Evolutionary conservation across 2,329 filamentous ascomycete genomes (phyloP).

Genomic region (Penicillium glabrum): DNA sequence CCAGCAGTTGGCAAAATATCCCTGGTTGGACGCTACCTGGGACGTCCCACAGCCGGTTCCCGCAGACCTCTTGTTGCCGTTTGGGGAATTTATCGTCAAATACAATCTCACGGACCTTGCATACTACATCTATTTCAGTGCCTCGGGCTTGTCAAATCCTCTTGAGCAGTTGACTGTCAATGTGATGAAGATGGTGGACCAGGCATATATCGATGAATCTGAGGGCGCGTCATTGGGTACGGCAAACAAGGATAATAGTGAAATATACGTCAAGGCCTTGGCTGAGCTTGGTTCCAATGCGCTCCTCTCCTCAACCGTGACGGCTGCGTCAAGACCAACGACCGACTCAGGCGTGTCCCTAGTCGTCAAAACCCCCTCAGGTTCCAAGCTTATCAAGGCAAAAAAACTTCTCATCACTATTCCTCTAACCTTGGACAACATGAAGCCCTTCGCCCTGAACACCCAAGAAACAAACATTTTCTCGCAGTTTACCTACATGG

Average conservation of each 20-base stretch:
- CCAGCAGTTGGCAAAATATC: slow-evolving; percentile 14
- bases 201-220: neutral
- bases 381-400: slow-evolving; percentile 34
- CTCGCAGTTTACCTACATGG: slow-evolving; percentile 30
- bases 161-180: neutral
- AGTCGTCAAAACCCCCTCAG: slow-evolving; percentile 30
- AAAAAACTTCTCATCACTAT: slow-evolving; percentile 43
- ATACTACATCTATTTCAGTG: slow-evolving; percentile 4
- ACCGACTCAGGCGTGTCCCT: neutral
- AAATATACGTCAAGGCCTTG: neutral
- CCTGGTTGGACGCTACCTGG: slow-evolving; percentile 5
- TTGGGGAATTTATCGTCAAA: slow-evolving; percentile 15
- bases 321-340: neutral
- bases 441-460: slow-evolving; percentile 37
- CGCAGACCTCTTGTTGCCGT: slow-evolving; percentile 14
- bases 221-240: neutral
- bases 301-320: neutral
- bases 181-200: neutral
- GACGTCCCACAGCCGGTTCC: slow-evolving; percentile 16
- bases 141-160: slow-evolving; percentile 11
- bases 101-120: slow-evolving; percentile 8
- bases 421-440: slow-evolving; percentile 37
- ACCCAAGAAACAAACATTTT: slow-evolving; percentile 36
- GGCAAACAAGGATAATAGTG: neutral
- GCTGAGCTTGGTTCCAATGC: neutral